Base-by-base conservation (phyloP, 768 basidiomycete species). In the Coprinopsis sp. region DNA sequence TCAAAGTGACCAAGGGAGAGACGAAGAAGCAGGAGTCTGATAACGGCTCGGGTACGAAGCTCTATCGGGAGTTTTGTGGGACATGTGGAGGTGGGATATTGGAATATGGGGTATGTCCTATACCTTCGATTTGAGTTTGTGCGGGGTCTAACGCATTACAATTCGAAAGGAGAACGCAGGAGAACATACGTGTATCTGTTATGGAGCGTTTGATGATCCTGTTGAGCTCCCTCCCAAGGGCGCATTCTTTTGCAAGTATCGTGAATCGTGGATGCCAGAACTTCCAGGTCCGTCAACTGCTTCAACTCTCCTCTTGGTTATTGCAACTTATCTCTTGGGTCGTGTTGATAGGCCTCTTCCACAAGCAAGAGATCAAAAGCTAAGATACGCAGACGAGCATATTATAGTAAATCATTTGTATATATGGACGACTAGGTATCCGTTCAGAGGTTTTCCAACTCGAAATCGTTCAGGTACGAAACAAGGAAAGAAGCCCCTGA, bases 191-290 rank as follows among this genome's bases (percentile, higher is more conserved):
- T 52, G 51, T 28, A 41, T 55, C 27, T 50, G 49, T 8, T 55
- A 48, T 39, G 54, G 54, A 16, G 25, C 47, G n/a, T 45, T 55
- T 14, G 49, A 55, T 22, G 40, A 52, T 10, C 54, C 51, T 12
- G 40, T 45, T 19, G 27, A 40, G 24, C 40, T 55, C 16, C 54
- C 51, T 29, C 51, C 54, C 6, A 43, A 46, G 8, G 54, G 54
- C 11, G 54, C 51, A 46, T 53, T 55, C 47, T 55, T 53, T 27
- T 53, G 51, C 29, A 53, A 53, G 33, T 53, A 55, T 31, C 50
- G 49, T 23, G 46, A 45, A 38, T 18, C 37, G 22, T 53, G 51
- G 54, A 50, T 53, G 43, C 49, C 54, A 11, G 51, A 55, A 37
- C 45, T 55, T 28, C 54, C 51, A 44, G 43, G 54, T 55, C 37